phyloP scores from a whole-genome alignment of 139 green algal species.

The Tetraselmis striata region DNA sequence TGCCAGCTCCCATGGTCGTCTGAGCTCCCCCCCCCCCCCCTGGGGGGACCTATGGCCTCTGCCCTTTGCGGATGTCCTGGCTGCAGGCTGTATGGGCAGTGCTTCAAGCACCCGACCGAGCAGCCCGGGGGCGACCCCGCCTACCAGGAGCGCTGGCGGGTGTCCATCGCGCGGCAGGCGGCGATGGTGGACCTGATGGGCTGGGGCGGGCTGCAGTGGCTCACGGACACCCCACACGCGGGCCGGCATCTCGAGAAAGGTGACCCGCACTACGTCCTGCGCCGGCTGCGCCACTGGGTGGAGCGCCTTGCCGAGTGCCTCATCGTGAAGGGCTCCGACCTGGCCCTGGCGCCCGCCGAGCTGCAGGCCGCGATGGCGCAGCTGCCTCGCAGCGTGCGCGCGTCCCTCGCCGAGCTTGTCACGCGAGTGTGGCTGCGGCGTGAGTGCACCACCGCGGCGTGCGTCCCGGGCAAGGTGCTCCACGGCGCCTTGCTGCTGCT shows the following conservation, averaged over 20 bases:
- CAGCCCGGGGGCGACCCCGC: background rate
- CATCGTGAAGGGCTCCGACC: background rate
- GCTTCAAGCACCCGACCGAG: background rate
- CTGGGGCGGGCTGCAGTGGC: background rate
- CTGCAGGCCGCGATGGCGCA: background rate
- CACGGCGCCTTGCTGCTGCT: background rate
- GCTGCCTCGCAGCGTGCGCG: background rate
- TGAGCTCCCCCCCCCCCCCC: too few species aligned
- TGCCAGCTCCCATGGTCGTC: too few species aligned
- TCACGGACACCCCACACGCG: background rate
- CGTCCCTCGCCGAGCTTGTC: background rate
- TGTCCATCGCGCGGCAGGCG: background rate
- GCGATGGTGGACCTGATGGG: background rate
- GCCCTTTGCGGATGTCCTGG: too few species aligned
- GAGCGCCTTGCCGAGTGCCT: background rate
- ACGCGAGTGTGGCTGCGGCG: background rate
- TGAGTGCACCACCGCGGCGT: background rate
- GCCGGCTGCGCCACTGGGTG: background rate
- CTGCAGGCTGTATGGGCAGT: background rate
- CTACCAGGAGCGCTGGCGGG: background rate
- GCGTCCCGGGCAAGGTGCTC: background rate
- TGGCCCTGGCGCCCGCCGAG: background rate
- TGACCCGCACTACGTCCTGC: background rate
- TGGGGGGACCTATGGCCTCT: too few species aligned
- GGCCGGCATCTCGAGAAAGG: background rate